Percentiles rank a stretch among this genome's conserved stretches.
Evolutionary conservation across 192 early-diverging fungal genomes (phyloP).

Genomic region (Entophlyctis luteolus): DNA sequence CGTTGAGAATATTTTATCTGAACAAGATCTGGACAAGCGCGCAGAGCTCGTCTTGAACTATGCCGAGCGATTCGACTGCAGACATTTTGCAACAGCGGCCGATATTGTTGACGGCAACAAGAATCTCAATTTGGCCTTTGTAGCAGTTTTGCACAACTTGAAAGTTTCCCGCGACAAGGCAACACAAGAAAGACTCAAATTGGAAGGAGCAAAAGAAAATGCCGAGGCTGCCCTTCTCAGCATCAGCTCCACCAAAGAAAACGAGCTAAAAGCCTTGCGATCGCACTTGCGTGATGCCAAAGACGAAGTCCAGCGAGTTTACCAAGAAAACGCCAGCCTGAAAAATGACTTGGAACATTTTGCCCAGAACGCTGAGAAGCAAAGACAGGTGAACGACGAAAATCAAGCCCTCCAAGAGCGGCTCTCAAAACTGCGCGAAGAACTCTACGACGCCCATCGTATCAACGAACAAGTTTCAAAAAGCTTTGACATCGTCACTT

Average conservation of each 20-base stretch:
- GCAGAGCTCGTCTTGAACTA: slow-evolving; percentile 33
- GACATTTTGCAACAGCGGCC: slow-evolving; percentile 31
- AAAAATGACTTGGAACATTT: slow-evolving; percentile 13
- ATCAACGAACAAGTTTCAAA: background rate
- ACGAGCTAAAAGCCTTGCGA: background rate
- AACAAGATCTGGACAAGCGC: slow-evolving; percentile 24
- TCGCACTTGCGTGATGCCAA: slow-evolving; percentile 6
- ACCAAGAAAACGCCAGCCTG: background rate
- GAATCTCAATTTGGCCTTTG: slow-evolving; percentile 44
- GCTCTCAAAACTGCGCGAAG: slow-evolving; percentile 7
- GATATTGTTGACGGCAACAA: slow-evolving; percentile 42
- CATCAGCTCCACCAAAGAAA: background rate
- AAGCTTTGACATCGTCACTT: too few species aligned
- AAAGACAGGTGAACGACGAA: background rate
- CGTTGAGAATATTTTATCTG: slow-evolving; percentile 5
- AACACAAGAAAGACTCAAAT: background rate
- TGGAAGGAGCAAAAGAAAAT: slow-evolving; percentile 20
- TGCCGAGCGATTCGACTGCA: slow-evolving; percentile 37
- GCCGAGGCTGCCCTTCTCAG: slow-evolving; percentile 13
- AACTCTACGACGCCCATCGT: background rate
- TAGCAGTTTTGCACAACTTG: slow-evolving; percentile 39
- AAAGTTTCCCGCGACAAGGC: slow-evolving; percentile 18
- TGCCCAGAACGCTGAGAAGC: background rate
- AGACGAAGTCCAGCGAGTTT: slow-evolving; percentile 5
- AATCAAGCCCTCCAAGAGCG: background rate